Conservation (phyloP, 2,329 filamentous ascomycete genomes). For the Ceratocystis eucalypticola region DNA sequence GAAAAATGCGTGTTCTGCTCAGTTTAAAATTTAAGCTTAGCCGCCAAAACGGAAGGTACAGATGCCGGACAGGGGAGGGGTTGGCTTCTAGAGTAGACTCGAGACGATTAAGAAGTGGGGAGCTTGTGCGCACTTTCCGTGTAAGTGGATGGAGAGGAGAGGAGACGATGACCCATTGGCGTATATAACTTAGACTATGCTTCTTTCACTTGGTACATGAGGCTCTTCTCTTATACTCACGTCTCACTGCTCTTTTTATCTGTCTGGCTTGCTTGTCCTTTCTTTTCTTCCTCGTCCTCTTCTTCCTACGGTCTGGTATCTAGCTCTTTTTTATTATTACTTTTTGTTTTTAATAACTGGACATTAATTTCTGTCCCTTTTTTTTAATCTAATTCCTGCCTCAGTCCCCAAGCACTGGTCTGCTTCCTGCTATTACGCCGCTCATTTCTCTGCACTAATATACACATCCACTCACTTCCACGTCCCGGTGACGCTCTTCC, state of each 20-base stretch:
- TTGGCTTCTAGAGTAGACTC: background rate
- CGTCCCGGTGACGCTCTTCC: constrained; percentile 23
- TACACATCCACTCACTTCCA: constrained; percentile 16
- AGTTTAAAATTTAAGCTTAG: constrained; percentile 3
- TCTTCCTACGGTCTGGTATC: constrained; percentile 17
- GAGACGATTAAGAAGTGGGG: background rate
- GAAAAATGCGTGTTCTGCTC: background rate
- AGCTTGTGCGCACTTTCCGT: background rate
- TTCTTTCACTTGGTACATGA: background rate
- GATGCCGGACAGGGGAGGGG: background rate
- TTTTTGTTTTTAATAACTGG: constrained; percentile 22
- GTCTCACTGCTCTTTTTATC: constrained; percentile 6
- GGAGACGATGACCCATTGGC: too few relatives aligned
- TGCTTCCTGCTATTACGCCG: constrained; percentile 30
- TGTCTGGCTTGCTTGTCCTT: constrained; percentile 13
- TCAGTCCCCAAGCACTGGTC: constrained; percentile 35
- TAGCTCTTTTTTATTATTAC: constrained; percentile 20
- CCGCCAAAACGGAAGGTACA: constrained; percentile 2
- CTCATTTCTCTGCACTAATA: constrained; percentile 24
- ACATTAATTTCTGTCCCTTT: constrained; percentile 24
- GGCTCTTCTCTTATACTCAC: background rate
- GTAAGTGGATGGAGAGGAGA: too few relatives aligned
- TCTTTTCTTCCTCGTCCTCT: constrained; percentile 20
- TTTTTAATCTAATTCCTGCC: constrained; percentile 21
- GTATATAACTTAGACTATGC: too few relatives aligned